These are phyloP conservation scores for Apiotrichum siamense DNA, from an alignment of 1,284 basidiomycete genomes.

Conservation along the genomic window DNA sequence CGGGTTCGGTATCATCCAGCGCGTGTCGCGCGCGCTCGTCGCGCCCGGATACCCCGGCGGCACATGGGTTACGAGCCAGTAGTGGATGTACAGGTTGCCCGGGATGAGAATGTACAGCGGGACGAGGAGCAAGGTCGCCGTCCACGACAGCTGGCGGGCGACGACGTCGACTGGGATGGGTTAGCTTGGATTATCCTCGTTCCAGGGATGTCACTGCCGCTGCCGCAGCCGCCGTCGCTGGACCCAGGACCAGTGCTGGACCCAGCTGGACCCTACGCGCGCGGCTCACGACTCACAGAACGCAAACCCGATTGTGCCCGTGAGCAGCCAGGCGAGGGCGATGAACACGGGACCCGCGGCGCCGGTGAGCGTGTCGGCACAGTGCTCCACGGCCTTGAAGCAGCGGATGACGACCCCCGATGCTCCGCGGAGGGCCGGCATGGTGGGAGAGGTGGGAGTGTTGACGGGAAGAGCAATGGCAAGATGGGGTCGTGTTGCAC, in stretches of 20 bases:
- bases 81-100: slow-evolving; percentile 70
- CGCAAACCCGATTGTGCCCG: slow-evolving; percentile 61
- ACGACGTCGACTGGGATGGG: slow-evolving; percentile 70
- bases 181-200: too few species aligned
- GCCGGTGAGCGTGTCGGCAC: slow-evolving; percentile 74
- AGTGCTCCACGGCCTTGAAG: slow-evolving; percentile 72
- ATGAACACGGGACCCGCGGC: slow-evolving; percentile 88
- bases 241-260: too few species aligned
- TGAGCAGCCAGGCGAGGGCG: slow-evolving; percentile 64
- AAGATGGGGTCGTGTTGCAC: too few species aligned
- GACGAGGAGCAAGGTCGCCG: slow-evolving; percentile 51
- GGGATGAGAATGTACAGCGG: slow-evolving; percentile 68
- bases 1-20: slow-evolving; percentile 25
- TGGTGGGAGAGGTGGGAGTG: neutral
- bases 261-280: too few species aligned
- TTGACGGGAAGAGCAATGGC: neutral
- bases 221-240: too few species aligned
- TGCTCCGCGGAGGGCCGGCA: slow-evolving; percentile 30
- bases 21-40: slow-evolving; percentile 18
- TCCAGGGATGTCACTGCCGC: too few species aligned
- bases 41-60: slow-evolving; percentile 61
- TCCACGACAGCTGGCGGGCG: slow-evolving; percentile 52
- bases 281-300: slow-evolving; percentile 61
- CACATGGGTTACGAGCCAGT: slow-evolving; percentile 74
- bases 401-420: slow-evolving; percentile 65